Conservation (phyloP, 805 yeast species). For the Lachancea dasiensis region DNA sequence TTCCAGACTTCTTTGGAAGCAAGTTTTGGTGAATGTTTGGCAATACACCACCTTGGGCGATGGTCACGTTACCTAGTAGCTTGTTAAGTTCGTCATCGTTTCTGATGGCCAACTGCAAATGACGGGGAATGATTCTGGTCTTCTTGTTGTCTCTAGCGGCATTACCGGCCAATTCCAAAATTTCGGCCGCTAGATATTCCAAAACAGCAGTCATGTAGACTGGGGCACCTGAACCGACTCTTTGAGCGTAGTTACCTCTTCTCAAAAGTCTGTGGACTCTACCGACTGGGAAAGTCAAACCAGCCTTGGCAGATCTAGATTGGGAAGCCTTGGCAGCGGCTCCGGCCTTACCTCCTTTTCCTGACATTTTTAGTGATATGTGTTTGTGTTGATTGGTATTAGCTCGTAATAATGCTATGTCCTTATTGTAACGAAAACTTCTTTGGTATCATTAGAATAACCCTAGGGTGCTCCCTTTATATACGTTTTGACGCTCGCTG, state of each 20-base stretch:
- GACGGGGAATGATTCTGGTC: constrained; percentile 98
- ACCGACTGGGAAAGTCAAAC: constrained; percentile 98
- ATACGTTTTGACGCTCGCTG: too few species aligned
- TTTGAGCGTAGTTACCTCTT: constrained; percentile 97
- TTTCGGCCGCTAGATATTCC: constrained; percentile 97
- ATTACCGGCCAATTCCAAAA: constrained; percentile 96
- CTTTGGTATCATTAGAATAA: too few species aligned
- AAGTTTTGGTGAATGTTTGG: constrained; percentile 95
- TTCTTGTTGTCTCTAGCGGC: constrained; percentile 99
- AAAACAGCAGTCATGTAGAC: constrained; percentile 94
- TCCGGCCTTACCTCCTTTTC: constrained; percentile 87
- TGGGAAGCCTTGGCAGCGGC: constrained; percentile 92
- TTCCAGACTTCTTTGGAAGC: constrained; percentile 71
- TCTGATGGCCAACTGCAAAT: constrained; percentile 96
- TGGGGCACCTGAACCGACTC: constrained; percentile 99
- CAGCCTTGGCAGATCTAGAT: constrained; percentile 98
- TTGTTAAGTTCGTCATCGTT: constrained; percentile 98
- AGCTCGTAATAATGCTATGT: not conserved
- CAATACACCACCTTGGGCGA: constrained; percentile 98
- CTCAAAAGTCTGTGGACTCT: constrained; percentile 96
- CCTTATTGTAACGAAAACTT: too few species aligned
- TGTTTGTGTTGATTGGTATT: constrained; percentile 1
- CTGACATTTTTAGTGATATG: constrained; percentile 50
- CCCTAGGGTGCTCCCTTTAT: not conserved
- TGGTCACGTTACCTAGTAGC: constrained; percentile 86